These are phyloP conservation scores for Wickerhamiella kurtzmanii DNA, from an alignment of 805 yeast species.

Conservation along the genomic window DNA sequence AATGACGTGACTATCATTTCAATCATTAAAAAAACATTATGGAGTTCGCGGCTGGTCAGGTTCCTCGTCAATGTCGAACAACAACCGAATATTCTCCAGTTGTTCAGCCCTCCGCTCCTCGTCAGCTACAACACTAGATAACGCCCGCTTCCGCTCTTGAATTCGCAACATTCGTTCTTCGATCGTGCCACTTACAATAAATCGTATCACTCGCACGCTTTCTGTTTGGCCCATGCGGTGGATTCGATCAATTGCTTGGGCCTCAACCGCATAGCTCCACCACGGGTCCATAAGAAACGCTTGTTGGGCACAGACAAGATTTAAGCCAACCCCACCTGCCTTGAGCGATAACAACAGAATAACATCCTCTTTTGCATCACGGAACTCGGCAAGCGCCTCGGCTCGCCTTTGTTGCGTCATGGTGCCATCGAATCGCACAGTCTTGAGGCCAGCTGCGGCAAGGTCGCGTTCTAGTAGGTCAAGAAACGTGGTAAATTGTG, in stretches of 20 bases:
- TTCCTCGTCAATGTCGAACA: conserved; percentile 22
- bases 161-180: conserved; percentile 81
- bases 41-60: not conserved
- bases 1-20: too few relatives aligned
- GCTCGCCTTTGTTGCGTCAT: conserved; percentile 53
- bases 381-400: conserved; percentile 44
- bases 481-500: conserved; percentile 75
- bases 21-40: too few relatives aligned
- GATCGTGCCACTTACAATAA: conserved; percentile 68
- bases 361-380: conserved; percentile 22
- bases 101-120: conserved; percentile 26
- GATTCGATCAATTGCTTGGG: conserved; percentile 81
- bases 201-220: conserved; percentile 61
- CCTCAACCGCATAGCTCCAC: conserved; percentile 91
- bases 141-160: conserved; percentile 56
- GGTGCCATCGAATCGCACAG: conserved; percentile 74
- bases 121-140: conserved; percentile 26
- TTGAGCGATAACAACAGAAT: conserved; percentile 63
- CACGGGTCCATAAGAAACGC: conserved; percentile 94
- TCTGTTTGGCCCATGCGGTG: conserved; percentile 79
- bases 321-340: conserved; percentile 92
- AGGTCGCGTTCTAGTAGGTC: conserved; percentile 61
- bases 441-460: conserved; percentile 34
- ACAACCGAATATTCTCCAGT: conserved; percentile 25
- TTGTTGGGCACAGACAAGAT: conserved; percentile 67